Conservation (phyloP, 1,284 basidiomycete genomes). For the Gymnopus androsaceus region DNA sequence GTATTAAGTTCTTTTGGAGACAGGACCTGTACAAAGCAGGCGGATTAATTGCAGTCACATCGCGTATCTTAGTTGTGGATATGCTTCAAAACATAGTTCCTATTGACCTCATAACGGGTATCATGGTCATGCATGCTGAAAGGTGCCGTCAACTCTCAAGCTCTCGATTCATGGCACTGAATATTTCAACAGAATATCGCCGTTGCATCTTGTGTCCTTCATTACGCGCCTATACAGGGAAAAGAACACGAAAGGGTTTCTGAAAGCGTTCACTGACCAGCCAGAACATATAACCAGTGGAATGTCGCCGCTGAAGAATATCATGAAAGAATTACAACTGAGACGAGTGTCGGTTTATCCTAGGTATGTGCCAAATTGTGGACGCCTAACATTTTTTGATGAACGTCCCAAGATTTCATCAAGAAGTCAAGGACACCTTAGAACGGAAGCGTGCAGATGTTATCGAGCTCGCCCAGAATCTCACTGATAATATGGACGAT, state of each 20-base stretch:
- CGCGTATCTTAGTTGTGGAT: constrained; percentile 92
- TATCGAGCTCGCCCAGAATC: constrained; percentile 86
- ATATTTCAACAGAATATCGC: constrained; percentile 66
- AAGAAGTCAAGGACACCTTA: constrained; percentile 78
- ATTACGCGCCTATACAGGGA: constrained; percentile 88
- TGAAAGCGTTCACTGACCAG: constrained; percentile 97
- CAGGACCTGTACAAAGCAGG: constrained; percentile 85
- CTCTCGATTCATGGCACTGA: not conserved
- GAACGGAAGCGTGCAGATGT: constrained; percentile 88
- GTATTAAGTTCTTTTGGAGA: constrained; percentile 42
- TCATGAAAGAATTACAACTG: constrained; percentile 91
- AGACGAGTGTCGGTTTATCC: constrained; percentile 91
- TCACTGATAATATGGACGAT: constrained; percentile 86
- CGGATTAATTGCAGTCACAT: constrained; percentile 90
- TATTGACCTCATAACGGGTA: constrained; percentile 82
- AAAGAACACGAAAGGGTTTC: constrained; percentile 85
- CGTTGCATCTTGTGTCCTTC: constrained; percentile 86
- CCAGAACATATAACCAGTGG: constrained; percentile 94
- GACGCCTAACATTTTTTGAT: too few relatives aligned
- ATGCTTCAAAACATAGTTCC: constrained; percentile 90
- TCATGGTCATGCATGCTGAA: constrained; percentile 95
- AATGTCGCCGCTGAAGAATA: constrained; percentile 86
- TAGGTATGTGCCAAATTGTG: constrained; percentile 49
- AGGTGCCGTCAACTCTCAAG: constrained; percentile 48
- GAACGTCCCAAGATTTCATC: constrained; percentile 73